Evolutionary conservation across 2,329 filamentous ascomycete genomes (phyloP), one percentile per base, ranked within the genome.

Genomic region (Fusarium liriodendri): DNA sequence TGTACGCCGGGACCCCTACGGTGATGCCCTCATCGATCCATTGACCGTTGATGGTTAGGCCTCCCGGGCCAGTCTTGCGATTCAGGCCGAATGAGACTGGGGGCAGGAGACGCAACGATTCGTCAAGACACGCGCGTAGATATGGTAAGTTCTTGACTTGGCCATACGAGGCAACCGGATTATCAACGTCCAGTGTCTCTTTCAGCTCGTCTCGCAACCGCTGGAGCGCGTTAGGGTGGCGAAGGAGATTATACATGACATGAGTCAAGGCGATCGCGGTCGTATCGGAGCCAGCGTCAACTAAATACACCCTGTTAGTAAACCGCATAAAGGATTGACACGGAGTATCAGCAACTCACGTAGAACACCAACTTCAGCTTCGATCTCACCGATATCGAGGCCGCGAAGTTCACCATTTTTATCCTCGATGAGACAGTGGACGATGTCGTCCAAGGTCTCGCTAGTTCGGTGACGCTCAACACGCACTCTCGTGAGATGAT

Each of bases 251-350:
- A 22, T 47, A 87, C 77, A 90, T 82, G 60, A 85, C 85, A 70
- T 89, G 88, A 18, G 84, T 82, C 70, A 90, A 84, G 11, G 88
- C 82, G 80, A 81, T 82, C 37, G 78, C 79, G 2, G 87, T 89
- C 0, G 87, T 89, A 37, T 84, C 86, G 33, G 81, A 84, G 33
- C 87, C 87, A 2, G 87, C 88, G 72, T 82, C 35, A 37, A 37
- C 35, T 37, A 14, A 37, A 37, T 37, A 14, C 6, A 37, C 5
- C 35, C 6, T 16, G 33, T 35, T 35, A 35, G 33, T 35, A 35
- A 35, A 35, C 13, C 33, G 11, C 13, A 35, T 35, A 35, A 35
- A 14, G 14, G 33, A 35, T 35, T 14, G 33, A 35, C 13, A 14
- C 33, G 13, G 33, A 14, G 13, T 14, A 35, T 35, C 33, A 35